Conservation (phyloP, 1,284 basidiomycete genomes). For the Malassezia japonica region DNA sequence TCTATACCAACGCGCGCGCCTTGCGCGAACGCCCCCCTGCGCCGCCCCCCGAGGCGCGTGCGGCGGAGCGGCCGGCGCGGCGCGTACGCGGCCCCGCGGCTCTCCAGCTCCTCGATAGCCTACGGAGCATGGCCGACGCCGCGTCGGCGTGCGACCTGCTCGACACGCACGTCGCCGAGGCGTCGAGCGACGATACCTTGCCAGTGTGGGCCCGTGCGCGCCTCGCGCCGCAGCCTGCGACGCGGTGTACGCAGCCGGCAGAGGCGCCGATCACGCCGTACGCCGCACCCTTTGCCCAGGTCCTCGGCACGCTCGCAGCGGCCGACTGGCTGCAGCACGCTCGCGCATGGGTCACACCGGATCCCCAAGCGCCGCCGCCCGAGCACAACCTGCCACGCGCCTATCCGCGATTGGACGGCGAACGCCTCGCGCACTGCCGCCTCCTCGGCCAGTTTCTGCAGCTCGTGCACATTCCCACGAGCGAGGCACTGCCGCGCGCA, state of each 20-base stretch:
- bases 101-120: background rate
- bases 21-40: background rate
- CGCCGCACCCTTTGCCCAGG: background rate
- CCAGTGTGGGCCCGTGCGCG: slow-evolving; percentile 8
- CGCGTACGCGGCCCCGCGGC: background rate
- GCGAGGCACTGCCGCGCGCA: slow-evolving; percentile 10
- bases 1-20: slow-evolving; percentile 8
- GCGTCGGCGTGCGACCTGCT: background rate
- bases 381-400: background rate
- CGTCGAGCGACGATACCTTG: background rate
- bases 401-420: slow-evolving; percentile 1
- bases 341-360: background rate
- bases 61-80: background rate
- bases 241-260: background rate
- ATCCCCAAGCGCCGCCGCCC: no score
- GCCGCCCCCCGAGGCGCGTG: background rate
- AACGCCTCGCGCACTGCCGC: slow-evolving; percentile 2
- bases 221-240: background rate
- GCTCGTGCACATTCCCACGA: slow-evolving; percentile 2
- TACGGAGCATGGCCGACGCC: background rate
- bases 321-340: background rate
- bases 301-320: background rate
- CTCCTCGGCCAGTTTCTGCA: background rate
- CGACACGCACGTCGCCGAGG: background rate
- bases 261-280: background rate